Conservation (phyloP, 306 rosid species). For the Fragaria iinumae region DNA sequence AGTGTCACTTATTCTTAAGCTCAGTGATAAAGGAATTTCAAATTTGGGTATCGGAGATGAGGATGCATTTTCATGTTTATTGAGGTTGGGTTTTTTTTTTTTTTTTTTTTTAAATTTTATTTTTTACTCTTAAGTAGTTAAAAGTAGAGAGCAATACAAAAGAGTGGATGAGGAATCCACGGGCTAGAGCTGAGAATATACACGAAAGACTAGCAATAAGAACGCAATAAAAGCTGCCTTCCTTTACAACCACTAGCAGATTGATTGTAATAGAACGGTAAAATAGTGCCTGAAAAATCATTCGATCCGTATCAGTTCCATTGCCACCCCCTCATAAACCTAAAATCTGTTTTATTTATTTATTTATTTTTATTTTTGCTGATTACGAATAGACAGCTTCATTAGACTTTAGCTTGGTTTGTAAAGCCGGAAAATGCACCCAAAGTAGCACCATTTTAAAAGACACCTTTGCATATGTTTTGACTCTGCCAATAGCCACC, state of each 20-base stretch:
- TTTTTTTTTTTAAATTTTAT: not conserved
- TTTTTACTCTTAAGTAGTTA: constrained; percentile 1
- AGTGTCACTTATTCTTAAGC: constrained; percentile 48
- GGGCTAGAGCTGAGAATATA: not conserved
- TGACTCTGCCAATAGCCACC: not conserved
- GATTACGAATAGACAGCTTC: not conserved
- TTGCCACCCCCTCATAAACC: not conserved
- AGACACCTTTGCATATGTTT: no score
- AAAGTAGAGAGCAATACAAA: not conserved
- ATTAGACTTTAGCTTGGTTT: not conserved
- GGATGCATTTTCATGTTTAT: constrained; percentile 53
- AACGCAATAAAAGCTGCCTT: not conserved
- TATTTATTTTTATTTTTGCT: not conserved
- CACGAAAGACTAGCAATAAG: not conserved
- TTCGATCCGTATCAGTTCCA: not conserved
- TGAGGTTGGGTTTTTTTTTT: constrained; percentile 48
- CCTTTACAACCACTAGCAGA: not conserved
- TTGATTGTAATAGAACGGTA: not conserved
- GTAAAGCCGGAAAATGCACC: not conserved
- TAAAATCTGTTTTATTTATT: not conserved
- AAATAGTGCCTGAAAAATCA: not conserved
- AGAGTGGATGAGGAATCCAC: not conserved
- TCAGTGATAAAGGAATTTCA: constrained; percentile 44
- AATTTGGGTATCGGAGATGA: constrained; percentile 42
- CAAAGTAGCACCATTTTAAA: not conserved